Evolutionary conservation across 139 green algal species (phyloP).

Genomic region (Axilococcus clingmanii): DNA sequence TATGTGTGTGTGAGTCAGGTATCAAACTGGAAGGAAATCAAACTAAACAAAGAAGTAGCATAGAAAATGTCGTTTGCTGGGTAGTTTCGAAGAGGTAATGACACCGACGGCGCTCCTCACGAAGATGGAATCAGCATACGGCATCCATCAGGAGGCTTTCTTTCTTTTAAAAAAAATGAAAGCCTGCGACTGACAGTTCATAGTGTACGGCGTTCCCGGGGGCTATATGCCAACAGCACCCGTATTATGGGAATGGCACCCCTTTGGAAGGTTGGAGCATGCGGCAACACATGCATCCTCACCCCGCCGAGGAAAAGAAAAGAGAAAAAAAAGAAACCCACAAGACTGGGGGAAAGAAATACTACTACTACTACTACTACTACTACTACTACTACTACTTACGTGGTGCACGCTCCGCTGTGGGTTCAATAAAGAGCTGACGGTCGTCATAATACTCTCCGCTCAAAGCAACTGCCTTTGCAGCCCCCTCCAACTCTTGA

Average conservation of each 20-base stretch:
- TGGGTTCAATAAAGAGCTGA: slow-evolving; percentile 49
- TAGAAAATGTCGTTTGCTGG: slow-evolving; percentile 23
- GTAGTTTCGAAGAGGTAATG: slow-evolving; percentile 34
- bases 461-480: slow-evolving; percentile 32
- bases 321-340: background rate
- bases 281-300: slow-evolving; percentile 17
- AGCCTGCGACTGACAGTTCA: slow-evolving; percentile 16
- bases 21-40: background rate
- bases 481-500: slow-evolving; percentile 28
- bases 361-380: background rate
- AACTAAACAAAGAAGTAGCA: background rate
- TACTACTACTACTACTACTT: slow-evolving; percentile 1
- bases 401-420: slow-evolving; percentile 31
- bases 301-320: slow-evolving; percentile 7
- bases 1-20: background rate
- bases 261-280: slow-evolving; percentile 8
- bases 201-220: slow-evolving; percentile 27
- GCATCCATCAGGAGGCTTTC: slow-evolving; percentile 8
- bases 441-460: slow-evolving; percentile 43
- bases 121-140: slow-evolving; percentile 40
- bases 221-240: slow-evolving; percentile 25
- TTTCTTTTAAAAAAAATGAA: no score
- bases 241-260: slow-evolving; percentile 15
- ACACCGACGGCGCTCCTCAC: slow-evolving; percentile 32
- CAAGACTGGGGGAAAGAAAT: background rate